A percentile compares a stretch with the other conserved stretches of the same genome.
Evolutionary conservation across 2,329 filamentous ascomycete species (phyloP).

Genomic region (Colletotrichum cereale): DNA sequence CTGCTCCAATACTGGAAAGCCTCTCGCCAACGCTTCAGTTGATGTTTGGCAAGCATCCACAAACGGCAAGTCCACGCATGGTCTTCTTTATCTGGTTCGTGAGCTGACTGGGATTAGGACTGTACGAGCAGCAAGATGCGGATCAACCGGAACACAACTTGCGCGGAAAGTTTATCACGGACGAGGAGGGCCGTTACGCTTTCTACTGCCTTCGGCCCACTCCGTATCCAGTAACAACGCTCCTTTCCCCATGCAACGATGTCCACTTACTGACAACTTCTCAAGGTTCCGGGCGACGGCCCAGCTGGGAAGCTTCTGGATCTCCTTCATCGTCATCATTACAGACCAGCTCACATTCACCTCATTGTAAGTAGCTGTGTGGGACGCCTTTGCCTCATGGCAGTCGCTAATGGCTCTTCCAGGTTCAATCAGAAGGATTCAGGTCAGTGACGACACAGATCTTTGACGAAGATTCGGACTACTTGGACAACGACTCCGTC

Average conservation of each 20-base stretch:
- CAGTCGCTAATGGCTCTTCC: slow-evolving; percentile 37
- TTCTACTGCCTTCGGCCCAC: slow-evolving; percentile 69
- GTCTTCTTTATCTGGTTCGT: no score
- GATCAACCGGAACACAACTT: slow-evolving; percentile 73
- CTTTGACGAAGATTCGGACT: slow-evolving; percentile 76
- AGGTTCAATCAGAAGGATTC: slow-evolving; percentile 66
- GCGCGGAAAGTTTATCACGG: slow-evolving; percentile 74
- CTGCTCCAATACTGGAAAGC: slow-evolving; percentile 71
- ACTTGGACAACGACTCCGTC: slow-evolving; percentile 66
- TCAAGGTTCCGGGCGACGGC: slow-evolving; percentile 59
- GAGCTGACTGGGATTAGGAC: slow-evolving; percentile 35
- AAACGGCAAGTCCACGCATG: slow-evolving; percentile 62
- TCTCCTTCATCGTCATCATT: slow-evolving; percentile 68
- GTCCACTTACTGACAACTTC: not conserved
- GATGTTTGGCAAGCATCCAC: slow-evolving; percentile 87
- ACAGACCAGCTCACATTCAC: slow-evolving; percentile 71
- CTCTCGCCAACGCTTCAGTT: slow-evolving; percentile 74
- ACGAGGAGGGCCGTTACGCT: slow-evolving; percentile 70
- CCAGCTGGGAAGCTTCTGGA: slow-evolving; percentile 65
- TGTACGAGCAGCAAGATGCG: slow-evolving; percentile 75
- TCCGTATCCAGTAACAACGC: slow-evolving; percentile 50
- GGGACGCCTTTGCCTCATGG: not conserved
- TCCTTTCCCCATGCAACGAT: not conserved
- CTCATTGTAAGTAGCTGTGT: slow-evolving; percentile 58
- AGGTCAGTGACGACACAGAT: slow-evolving; percentile 80